Evolutionary conservation across 371 early-diverging fungal genomes (phyloP).

Genomic region (Quaeritorhiza haematococci): DNA sequence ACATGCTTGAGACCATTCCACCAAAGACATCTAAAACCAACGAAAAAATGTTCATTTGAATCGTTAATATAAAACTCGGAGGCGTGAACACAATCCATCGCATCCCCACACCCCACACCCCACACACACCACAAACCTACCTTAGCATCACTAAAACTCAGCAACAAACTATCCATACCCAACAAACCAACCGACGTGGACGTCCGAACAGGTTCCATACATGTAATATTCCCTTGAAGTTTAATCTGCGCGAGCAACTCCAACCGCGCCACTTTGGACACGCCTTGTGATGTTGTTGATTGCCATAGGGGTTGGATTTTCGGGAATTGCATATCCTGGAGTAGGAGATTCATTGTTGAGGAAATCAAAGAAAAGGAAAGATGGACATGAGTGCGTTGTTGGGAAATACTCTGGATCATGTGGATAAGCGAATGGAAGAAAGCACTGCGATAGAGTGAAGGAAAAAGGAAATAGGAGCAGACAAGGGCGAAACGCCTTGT

Average conservation of each 20-base stretch:
- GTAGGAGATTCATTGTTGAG: no score
- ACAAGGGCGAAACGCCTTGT: no score
- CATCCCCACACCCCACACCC: background rate
- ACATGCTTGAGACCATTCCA: slow-evolving; percentile 76
- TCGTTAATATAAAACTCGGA: background rate
- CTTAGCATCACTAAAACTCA: slow-evolving; percentile 92
- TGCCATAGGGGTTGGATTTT: slow-evolving; percentile 38
- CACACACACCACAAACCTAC: slow-evolving; percentile 37
- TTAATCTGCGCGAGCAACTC: slow-evolving; percentile 69
- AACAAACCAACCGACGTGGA: slow-evolving; percentile 51
- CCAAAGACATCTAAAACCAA: slow-evolving; percentile 70
- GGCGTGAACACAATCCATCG: slow-evolving; percentile 1
- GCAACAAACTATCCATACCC: slow-evolving; percentile 74
- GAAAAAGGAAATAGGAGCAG: no score
- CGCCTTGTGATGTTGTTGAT: no score
- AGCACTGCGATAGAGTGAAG: no score
- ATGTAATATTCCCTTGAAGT: slow-evolving; percentile 75
- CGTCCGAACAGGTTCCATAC: slow-evolving; percentile 71
- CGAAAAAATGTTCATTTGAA: background rate
- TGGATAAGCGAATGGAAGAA: no score
- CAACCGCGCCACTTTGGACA: slow-evolving; percentile 64
- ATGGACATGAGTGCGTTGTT: no score
- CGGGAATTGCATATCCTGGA: slow-evolving; percentile 20
- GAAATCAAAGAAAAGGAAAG: no score
- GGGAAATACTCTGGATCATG: no score